These are phyloP conservation scores for Steccherinum ochraceum DNA, from an alignment of 768 basidiomycete species.

Conservation along the genomic window DNA sequence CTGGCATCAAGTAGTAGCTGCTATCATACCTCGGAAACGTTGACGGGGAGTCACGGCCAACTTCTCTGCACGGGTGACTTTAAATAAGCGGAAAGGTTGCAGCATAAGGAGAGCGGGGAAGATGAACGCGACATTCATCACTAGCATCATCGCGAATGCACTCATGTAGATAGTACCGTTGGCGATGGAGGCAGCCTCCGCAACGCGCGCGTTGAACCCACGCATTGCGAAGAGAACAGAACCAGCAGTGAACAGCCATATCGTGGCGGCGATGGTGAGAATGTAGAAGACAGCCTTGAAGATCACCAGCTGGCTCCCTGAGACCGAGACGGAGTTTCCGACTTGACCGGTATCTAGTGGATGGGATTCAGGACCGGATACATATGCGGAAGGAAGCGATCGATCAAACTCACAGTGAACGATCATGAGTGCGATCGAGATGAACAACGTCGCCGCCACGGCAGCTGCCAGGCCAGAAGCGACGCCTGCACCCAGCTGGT, in stretches of 20 bases:
- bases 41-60: constrained; percentile 70
- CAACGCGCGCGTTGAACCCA: constrained; percentile 39
- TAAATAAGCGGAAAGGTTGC: constrained; percentile 62
- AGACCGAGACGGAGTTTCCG: constrained; percentile 55
- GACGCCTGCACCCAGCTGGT: constrained; percentile 52
- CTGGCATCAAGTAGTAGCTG: neutral
- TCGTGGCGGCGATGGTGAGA: constrained; percentile 42
- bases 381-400: constrained; percentile 5
- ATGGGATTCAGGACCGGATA: constrained; percentile 2
- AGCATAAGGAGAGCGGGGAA: constrained; percentile 66
- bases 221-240: constrained; percentile 64
- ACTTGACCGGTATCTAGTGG: constrained; percentile 44
- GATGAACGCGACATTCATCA: constrained; percentile 62
- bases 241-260: constrained; percentile 63
- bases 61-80: constrained; percentile 46
- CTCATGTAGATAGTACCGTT: constrained; percentile 71
- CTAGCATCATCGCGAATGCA: constrained; percentile 47
- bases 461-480: constrained; percentile 66
- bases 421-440: constrained; percentile 42
- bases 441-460: constrained; percentile 52
- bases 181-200: constrained; percentile 41
- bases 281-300: constrained; percentile 63
- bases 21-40: constrained; percentile 60
- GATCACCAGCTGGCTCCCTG: constrained; percentile 49
- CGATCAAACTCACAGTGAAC: constrained; percentile 46